Evolutionary conservation across 768 basidiomycete species (phyloP), one percentile per base, ranked within the genome.

Genomic region (Pleurotus salmoneostramineus): DNA sequence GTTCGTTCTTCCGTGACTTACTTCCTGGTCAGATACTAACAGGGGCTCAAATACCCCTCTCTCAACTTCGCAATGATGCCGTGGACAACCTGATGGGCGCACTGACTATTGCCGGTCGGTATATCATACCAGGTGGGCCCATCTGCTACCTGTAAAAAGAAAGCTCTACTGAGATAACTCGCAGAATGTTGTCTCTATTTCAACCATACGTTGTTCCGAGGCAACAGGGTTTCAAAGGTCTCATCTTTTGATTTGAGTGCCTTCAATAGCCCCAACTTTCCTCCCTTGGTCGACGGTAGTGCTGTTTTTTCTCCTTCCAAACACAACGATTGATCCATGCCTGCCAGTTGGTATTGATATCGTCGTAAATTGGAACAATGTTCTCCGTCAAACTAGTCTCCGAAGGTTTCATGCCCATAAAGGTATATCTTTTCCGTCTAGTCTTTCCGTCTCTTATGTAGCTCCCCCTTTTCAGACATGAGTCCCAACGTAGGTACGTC

Each of bases 31-130:
- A 93, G 92, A 93, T 96, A 58, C 63, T 95, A 33, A 96, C 93
- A 1, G 95, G 95, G 10, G 93, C 95, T 0, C 95, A 97, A 73
- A 96, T 98, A 36, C 93, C 95, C 11, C 75, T 95, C 35, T 93
- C 91, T 1, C 89, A 94, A 66, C 75, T 95, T 47, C 83, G 93
- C n/a, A 97, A 95, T 64, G 95, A 98, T 68, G 93, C 94, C 6
- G 86, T 94, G 4, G 95, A 96, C 63, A 98, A 97, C 68, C 74
- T 97, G 7, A 84, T 97, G 68, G 94, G 93, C 6, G 90, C 93
- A 3, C 74, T 98, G 35, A 85, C 88, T 12, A 88, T 96, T 52
- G 94, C 95, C 12, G 95, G 95, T 1, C 88, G 92, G 64, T 95
- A 86, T 65, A 89, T 90, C 60, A 94, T 98, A 55, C 95, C 95